These are phyloP conservation scores for Aurinia saxatilis DNA, from an alignment of 345 rosid genomes.

Conservation along the genomic window DNA sequence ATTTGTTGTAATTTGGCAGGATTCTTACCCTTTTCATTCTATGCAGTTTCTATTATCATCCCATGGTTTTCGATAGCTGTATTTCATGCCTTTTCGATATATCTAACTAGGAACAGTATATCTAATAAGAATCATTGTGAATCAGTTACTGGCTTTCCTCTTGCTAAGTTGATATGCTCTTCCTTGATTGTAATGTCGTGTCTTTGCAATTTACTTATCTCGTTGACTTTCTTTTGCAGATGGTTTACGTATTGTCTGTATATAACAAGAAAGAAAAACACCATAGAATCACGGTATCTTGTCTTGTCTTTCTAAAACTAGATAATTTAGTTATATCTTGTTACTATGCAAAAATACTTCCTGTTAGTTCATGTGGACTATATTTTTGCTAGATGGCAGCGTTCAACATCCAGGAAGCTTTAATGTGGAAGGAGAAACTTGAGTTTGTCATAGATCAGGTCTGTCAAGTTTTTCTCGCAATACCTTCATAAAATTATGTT, in stretches of 20 bases:
- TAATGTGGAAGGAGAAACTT: slow-evolving; percentile 88
- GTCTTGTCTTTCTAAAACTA: slow-evolving; percentile 1
- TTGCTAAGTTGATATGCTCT: neutral
- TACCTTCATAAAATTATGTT: neutral
- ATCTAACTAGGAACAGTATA: neutral
- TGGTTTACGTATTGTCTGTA: slow-evolving; percentile 86
- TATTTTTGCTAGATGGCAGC: slow-evolving; percentile 89
- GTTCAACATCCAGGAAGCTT: slow-evolving; percentile 94
- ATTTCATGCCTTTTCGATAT: neutral
- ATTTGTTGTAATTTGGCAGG: too few relatives aligned
- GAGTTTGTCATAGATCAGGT: slow-evolving; percentile 96
- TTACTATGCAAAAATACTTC: slow-evolving; percentile 1
- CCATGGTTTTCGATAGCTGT: neutral
- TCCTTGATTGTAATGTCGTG: neutral
- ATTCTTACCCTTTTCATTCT: too few relatives aligned
- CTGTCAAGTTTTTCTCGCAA: slow-evolving; percentile 1
- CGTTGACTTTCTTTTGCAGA: slow-evolving; percentile 46
- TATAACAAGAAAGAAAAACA: slow-evolving; percentile 93
- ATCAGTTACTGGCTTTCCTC: slow-evolving; percentile 1
- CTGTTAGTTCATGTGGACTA: slow-evolving; percentile 25
- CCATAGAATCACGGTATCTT: slow-evolving; percentile 76
- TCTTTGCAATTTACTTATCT: neutral
- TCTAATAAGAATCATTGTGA: neutral
- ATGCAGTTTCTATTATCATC: too few relatives aligned
- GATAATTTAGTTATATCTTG: neutral